Evolutionary conservation across 306 rosid genomes (phyloP).

Genomic region (Oemleria cerasiformis): DNA sequence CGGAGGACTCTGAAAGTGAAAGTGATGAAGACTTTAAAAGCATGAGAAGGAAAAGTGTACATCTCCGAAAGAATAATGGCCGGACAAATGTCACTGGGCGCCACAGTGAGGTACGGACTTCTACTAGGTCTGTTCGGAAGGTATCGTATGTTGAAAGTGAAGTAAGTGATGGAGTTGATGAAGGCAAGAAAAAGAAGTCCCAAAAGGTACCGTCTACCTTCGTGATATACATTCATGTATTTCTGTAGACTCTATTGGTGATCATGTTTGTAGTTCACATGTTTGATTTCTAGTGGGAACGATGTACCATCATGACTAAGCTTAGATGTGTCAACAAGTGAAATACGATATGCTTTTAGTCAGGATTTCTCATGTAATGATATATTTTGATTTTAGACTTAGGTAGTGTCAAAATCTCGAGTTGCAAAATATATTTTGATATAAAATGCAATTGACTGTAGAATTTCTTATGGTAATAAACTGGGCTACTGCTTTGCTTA

Average conservation of each 20-base stretch:
- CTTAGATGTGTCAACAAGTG: not conserved
- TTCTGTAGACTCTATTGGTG: not conserved
- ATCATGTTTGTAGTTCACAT: conserved; percentile 16
- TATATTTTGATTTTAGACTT: not conserved
- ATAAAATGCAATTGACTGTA: not conserved
- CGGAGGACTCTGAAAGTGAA: conserved; percentile 72
- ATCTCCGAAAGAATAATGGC: conserved; percentile 57
- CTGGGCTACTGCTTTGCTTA: not conserved
- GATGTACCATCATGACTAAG: not conserved
- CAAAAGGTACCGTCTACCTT: conserved; percentile 59
- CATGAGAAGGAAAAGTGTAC: conserved; percentile 46
- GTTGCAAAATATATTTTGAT: not conserved
- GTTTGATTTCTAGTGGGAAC: conserved; percentile 14
- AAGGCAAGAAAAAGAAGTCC: conserved; percentile 82
- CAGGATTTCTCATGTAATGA: conserved; percentile 1
- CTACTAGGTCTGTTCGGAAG: conserved; percentile 83
- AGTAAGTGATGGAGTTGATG: conserved; percentile 89
- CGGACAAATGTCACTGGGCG: conserved; percentile 47
- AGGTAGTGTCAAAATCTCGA: not conserved
- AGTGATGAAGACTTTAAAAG: conserved; percentile 70
- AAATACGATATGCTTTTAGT: not conserved
- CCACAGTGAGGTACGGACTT: conserved; percentile 78
- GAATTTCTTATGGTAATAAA: not conserved
- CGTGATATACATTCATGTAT: conserved; percentile 6
- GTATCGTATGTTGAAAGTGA: conserved; percentile 99